A percentile compares a stretch with the other conserved stretches of the same genome.
phyloP scores from a whole-genome alignment of 75 land plant genomes.

The Azolla pinnata region DNA sequence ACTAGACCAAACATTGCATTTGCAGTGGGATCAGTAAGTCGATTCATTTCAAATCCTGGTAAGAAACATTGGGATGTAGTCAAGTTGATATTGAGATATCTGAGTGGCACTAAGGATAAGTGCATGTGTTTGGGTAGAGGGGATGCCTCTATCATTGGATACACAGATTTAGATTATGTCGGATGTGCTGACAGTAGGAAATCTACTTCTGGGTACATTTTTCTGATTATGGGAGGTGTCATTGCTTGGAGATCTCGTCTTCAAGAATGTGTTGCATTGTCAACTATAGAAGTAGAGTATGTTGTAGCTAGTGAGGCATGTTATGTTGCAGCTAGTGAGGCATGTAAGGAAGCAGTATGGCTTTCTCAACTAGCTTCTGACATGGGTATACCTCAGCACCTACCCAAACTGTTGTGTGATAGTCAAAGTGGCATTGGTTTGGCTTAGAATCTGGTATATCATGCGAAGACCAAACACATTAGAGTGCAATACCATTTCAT shows the following conservation, averaged over 20 bases:
- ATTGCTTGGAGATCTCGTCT: constrained; percentile 8
- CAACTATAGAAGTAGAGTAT: not conserved
- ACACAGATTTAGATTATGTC: too few species aligned
- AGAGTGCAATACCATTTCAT: constrained; percentile 15
- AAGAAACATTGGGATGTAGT: constrained; percentile 8
- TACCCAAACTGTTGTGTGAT: not conserved
- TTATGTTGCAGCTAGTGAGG: constrained; percentile 12
- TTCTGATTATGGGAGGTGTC: not conserved
- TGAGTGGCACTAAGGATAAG: constrained; percentile 9
- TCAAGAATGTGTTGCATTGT: too few species aligned
- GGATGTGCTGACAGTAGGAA: too few species aligned
- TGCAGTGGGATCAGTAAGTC: constrained; percentile 14
- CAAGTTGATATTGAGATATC: too few species aligned
- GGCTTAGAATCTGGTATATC: constrained; percentile 15
- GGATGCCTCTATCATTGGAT: too few species aligned
- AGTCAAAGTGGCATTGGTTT: constrained; percentile 17
- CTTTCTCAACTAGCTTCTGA: not conserved
- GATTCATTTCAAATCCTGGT: not conserved
- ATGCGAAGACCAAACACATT: too few species aligned
- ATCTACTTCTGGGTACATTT: too few species aligned
- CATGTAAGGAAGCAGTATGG: constrained; percentile 17
- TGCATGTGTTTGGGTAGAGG: constrained; percentile 6
- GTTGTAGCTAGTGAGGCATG: constrained; percentile 7
- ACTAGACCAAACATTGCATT: constrained; percentile 14
- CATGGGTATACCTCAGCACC: not conserved